Base-by-base conservation (phyloP, 441 rosid genomes). In the Erodium chrysanthum region DNA sequence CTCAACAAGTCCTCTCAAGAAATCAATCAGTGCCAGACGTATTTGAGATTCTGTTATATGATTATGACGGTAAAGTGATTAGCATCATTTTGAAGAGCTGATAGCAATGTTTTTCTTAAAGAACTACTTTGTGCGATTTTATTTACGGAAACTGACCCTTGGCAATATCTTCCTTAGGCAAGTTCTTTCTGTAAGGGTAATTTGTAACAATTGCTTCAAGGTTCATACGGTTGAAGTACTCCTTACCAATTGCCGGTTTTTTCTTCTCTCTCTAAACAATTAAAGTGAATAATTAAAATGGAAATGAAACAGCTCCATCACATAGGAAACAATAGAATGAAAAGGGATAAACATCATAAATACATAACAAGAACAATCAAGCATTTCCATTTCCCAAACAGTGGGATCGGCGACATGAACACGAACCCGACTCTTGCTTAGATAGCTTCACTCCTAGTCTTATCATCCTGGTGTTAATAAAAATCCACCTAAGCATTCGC, bases 1-100 rank as follows among this genome's bases (percentile, higher is more conserved):
- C 86, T 92, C 98, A 71, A 96, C 90, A 72, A 96, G 93, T 77
- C 99, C 99, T 79, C 89, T 85, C 77, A 96, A 84, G 82, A 96
- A 96, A 88, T 96, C 99, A 79, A 96, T 74, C 80, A 96, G 81
- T 74, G 99, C 96, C 70, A 90, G 70, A 52, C 99, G 92, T 77
- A 81, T 79, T 81, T 86, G 93, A 77, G 85, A 82, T 79, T 96
- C 99, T 96, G 90, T 67, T 67, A 66, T 48, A 74, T 21, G 66
- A 77, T 74, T 70, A 76, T 21, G 17, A 67, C 5, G 65, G 46
- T 4, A 72, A 35, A 40, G 33, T 46, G 20, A 69, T 76, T 40
- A 80, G 69, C 18, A 70, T 54, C 22, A 58, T 66, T 68, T 69
- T 68, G 20, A 15, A 64, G 67, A 58, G 63, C 29, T 21, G 15